A percentile compares a stretch with the other conserved stretches of the same genome.
Conservation (phyloP, 163 green algal genomes). For the Volvox carteri region DNA sequence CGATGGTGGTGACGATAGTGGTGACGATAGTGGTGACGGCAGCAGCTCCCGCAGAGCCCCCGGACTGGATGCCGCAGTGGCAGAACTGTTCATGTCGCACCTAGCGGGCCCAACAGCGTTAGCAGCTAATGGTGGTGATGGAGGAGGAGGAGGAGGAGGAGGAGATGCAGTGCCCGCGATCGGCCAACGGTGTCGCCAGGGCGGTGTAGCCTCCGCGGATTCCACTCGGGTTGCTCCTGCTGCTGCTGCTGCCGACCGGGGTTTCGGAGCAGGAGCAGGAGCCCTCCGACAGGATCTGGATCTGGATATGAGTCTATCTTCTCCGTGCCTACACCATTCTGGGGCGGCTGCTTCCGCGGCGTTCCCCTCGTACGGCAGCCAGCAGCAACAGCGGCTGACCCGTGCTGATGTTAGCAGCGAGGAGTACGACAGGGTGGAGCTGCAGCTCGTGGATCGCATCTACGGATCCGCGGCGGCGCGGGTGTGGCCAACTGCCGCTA, state of each 20-base stretch:
- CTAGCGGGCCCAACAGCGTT: background rate
- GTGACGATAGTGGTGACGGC: background rate
- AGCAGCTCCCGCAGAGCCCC: background rate
- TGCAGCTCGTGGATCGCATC: conserved; percentile 10
- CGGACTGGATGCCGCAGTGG: conserved; percentile 9
- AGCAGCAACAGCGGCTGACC: background rate
- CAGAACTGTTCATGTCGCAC: background rate
- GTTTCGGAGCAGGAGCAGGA: background rate
- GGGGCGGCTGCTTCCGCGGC: too few species aligned
- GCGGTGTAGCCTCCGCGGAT: too few species aligned
- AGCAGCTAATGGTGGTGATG: background rate
- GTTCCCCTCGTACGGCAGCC: too few species aligned
- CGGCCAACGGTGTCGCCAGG: too few species aligned
- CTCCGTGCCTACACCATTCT: too few species aligned
- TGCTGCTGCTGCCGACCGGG: background rate
- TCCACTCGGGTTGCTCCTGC: background rate
- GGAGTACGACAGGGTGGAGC: conserved; percentile 5
- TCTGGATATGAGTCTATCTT: too few species aligned
- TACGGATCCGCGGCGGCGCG: background rate
- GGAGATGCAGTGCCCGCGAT: too few species aligned
- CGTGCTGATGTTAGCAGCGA: background rate
- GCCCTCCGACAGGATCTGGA: too few species aligned
- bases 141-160: too few species aligned
- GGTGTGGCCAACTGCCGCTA: background rate
- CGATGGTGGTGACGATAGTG: too few species aligned